A percentile compares a stretch with the other conserved stretches of the same genome.
Conservation (phyloP, 768 basidiomycete species). For the Trametes coccinea region DNA sequence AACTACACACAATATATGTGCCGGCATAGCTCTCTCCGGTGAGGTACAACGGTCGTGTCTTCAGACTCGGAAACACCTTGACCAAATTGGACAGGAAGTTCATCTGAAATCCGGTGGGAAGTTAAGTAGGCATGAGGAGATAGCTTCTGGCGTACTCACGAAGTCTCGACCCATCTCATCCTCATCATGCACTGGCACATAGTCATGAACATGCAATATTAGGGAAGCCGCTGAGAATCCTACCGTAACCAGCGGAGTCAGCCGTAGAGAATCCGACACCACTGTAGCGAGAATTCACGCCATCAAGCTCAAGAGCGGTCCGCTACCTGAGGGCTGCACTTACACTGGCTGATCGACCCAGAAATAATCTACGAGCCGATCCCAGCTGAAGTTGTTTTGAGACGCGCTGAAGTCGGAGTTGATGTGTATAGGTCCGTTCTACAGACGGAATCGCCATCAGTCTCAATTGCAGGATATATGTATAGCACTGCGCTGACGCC, state of each 20-base stretch:
- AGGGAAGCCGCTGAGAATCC: not conserved
- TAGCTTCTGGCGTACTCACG: slow-evolving; percentile 30
- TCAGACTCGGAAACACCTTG: slow-evolving; percentile 71
- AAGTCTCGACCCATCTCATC: slow-evolving; percentile 62
- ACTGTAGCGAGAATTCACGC: slow-evolving; percentile 30
- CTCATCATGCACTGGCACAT: slow-evolving; percentile 40
- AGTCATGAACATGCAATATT: not conserved
- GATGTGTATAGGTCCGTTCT: slow-evolving; percentile 74
- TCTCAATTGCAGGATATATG: not conserved
- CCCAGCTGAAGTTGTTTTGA: slow-evolving; percentile 58
- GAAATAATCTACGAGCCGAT: slow-evolving; percentile 60
- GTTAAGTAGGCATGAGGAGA: not conserved
- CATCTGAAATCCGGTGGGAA: slow-evolving; percentile 45
- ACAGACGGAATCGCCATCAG: not conserved
- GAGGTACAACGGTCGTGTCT: slow-evolving; percentile 63
- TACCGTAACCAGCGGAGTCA: slow-evolving; percentile 57
- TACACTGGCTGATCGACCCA: slow-evolving; percentile 77
- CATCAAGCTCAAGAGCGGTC: not conserved
- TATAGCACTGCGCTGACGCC: not conserved
- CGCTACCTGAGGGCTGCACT: slow-evolving; percentile 4
- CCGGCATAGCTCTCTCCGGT: slow-evolving; percentile 80
- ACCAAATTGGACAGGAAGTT: slow-evolving; percentile 71
- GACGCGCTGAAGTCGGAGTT: slow-evolving; percentile 44
- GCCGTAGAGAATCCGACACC: slow-evolving; percentile 66
- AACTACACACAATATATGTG: slow-evolving; percentile 53